Evolutionary conservation across 2,329 filamentous ascomycete genomes (phyloP).

Genomic region (Colletotrichum siamense): DNA sequence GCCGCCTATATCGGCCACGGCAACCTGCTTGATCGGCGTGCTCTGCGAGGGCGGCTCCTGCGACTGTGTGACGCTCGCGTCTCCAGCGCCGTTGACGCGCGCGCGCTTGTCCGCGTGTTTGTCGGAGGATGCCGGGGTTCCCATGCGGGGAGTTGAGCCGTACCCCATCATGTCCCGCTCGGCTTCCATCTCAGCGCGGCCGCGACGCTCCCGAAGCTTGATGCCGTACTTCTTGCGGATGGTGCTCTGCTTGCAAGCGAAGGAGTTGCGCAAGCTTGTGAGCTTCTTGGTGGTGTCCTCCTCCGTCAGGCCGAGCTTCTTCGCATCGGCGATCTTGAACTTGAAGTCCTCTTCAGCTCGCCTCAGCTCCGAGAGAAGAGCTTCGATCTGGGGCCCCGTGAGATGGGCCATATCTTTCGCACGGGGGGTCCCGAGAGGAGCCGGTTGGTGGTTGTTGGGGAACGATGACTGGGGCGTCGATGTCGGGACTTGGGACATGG

Average conservation of each 20-base stretch:
- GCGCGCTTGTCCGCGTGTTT: conserved; percentile 12
- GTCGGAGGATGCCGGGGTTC: neutral
- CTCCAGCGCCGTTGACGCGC: neutral
- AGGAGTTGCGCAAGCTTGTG: conserved; percentile 54
- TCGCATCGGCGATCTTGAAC: neutral
- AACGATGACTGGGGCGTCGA: neutral
- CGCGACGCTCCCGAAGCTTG: conserved; percentile 53
- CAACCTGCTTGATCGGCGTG: conserved; percentile 27
- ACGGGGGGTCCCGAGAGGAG: neutral
- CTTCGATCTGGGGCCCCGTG: neutral
- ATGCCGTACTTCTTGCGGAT: conserved; percentile 65
- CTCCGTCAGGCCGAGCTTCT: neutral
- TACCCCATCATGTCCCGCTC: conserved; percentile 43
- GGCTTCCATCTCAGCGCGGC: conserved; percentile 49
- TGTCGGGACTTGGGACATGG: neutral
- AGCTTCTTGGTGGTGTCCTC: conserved; percentile 29
- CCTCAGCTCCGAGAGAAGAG: conserved; percentile 41
- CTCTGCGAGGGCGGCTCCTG: neutral
- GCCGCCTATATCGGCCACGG: conserved; percentile 38
- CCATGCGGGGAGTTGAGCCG: neutral
- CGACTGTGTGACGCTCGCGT: neutral
- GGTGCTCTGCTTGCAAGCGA: conserved; percentile 61
- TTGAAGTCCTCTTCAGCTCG: conserved; percentile 34
- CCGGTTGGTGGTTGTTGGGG: neutral
- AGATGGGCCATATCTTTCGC: conserved; percentile 12